phyloP scores from a whole-genome alignment of 179 eudicot species.

The Drosera spatulata region DNA sequence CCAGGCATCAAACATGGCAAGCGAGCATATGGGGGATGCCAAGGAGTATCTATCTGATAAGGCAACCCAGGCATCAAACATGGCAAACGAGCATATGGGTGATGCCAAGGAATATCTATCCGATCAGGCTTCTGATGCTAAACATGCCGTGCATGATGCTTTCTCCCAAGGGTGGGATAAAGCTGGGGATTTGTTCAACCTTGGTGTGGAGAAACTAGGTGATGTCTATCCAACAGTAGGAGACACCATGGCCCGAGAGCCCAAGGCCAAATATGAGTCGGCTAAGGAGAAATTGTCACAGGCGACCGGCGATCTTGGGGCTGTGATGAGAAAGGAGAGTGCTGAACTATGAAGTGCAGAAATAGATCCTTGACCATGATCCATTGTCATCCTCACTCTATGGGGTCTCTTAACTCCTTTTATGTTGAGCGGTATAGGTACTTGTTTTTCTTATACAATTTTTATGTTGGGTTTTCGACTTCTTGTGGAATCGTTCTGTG shows the following conservation, averaged over 20 bases:
- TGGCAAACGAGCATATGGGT: neutral
- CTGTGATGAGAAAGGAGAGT: constrained; percentile 1
- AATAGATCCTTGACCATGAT: no score
- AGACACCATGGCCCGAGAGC: constrained; percentile 11
- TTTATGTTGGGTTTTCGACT: no score
- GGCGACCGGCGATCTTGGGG: constrained; percentile 22
- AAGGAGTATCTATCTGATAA: constrained; percentile 13
- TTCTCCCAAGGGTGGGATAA: constrained; percentile 8
- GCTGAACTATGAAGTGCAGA: constrained; percentile 5
- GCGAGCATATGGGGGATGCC: constrained; percentile 1
- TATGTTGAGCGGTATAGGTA: no score
- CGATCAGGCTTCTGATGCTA: neutral
- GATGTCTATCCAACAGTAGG: constrained; percentile 15
- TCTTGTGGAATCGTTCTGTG: no score
- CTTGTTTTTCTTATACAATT: no score
- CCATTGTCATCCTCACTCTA: no score
- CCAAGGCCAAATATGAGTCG: constrained; percentile 16
- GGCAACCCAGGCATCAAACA: constrained; percentile 7
- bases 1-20: no score
- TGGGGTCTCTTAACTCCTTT: no score
- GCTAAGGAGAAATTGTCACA: constrained; percentile 25
- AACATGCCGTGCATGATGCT: constrained; percentile 4
- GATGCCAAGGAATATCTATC: no score
- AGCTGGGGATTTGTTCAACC: constrained; percentile 3
- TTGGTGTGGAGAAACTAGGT: constrained; percentile 4